A percentile compares a stretch with the other conserved stretches of the same genome.
Evolutionary conservation across 2,329 filamentous ascomycete genomes (phyloP).

Genomic region (Botrytis aclada): DNA sequence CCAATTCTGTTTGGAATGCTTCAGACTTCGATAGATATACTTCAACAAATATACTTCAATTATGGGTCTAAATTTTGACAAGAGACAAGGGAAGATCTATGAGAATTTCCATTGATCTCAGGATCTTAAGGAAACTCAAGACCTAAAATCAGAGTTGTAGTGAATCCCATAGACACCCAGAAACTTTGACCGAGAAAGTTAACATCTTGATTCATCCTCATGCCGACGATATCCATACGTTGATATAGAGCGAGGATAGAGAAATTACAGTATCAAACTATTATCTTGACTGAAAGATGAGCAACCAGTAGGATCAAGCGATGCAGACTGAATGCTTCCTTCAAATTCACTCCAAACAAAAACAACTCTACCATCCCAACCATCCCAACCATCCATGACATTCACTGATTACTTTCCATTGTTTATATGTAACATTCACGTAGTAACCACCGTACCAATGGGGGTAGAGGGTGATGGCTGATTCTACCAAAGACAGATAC

Average conservation of each 20-base stretch:
- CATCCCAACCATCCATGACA: background rate
- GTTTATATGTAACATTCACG: background rate
- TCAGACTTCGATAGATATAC: background rate
- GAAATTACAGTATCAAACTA: background rate
- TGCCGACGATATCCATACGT: background rate
- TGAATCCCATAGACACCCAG: too few species aligned
- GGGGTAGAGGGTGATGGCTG: background rate
- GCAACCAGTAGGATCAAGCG: too few species aligned
- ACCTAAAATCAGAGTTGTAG: fast-evolving
- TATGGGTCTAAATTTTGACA: background rate
- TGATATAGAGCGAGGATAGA: background rate
- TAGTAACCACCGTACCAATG: background rate
- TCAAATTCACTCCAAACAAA: background rate
- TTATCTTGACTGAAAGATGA: too few species aligned
- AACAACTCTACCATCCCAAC: background rate
- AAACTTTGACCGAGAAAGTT: background rate
- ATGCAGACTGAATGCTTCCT: background rate
- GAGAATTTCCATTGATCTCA: background rate
- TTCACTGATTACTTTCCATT: background rate
- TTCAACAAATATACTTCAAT: too few species aligned
- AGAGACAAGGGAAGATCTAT: background rate
- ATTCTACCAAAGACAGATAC: background rate
- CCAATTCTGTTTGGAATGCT: too few species aligned
- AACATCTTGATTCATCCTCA: background rate
- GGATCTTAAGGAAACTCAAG: background rate